Evolutionary conservation across 306 rosid genomes (phyloP).

Genomic region (Trifolium dubium): DNA sequence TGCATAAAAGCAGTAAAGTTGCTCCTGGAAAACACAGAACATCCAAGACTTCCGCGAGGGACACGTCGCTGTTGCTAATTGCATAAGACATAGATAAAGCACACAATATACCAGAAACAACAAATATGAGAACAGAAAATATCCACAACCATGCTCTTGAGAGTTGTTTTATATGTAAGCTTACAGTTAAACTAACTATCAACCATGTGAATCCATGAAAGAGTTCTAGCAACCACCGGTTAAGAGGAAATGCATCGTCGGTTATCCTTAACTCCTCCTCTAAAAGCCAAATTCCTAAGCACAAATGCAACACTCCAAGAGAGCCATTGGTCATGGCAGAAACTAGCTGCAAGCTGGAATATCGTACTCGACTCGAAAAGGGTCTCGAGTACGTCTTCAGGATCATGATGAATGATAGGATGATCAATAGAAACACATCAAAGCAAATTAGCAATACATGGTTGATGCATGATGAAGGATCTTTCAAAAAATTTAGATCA

Average conservation of each 20-base stretch:
- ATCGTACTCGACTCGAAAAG: background rate
- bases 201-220: slow-evolving; percentile 46
- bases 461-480: too few relatives aligned
- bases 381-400: slow-evolving; percentile 29
- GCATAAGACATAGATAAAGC: slow-evolving; percentile 48
- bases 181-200: background rate
- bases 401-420: slow-evolving; percentile 49
- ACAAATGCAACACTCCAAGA: slow-evolving; percentile 56
- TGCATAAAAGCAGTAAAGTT: slow-evolving; percentile 42
- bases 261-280: slow-evolving; percentile 52
- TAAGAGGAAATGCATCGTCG: slow-evolving; percentile 51
- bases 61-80: slow-evolving; percentile 33
- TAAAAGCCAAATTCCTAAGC: slow-evolving; percentile 56
- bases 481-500: background rate
- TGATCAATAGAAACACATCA: slow-evolving; percentile 49
- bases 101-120: background rate
- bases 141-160: background rate
- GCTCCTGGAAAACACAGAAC: slow-evolving; percentile 47
- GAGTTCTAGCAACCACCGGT: slow-evolving; percentile 49
- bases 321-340: slow-evolving; percentile 16
- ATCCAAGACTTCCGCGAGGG: slow-evolving; percentile 43
- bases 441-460: slow-evolving; percentile 10
- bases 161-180: background rate
- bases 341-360: background rate
- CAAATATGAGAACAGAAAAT: background rate